Evolutionary conservation across 345 rosid species (phyloP).

Genomic region (Leavenworthia alabamica): DNA sequence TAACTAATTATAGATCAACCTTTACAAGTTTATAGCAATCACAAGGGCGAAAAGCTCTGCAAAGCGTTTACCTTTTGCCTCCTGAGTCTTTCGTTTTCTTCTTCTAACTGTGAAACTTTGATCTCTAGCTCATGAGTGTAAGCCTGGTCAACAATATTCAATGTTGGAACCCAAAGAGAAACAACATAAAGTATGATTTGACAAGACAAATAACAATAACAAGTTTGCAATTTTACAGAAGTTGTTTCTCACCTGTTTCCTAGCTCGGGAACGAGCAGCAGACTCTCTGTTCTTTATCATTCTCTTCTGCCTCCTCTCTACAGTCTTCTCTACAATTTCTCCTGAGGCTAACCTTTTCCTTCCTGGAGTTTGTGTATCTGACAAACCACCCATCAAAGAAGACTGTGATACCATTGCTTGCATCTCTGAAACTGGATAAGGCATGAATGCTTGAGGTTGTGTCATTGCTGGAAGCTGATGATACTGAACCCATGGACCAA

Average conservation of each 20-base stretch:
- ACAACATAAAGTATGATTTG: neutral
- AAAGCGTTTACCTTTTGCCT: constrained; percentile 55
- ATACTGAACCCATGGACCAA: constrained; percentile 83
- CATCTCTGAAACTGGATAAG: constrained; percentile 60
- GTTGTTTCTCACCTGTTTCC: constrained; percentile 61
- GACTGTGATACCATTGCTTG: constrained; percentile 53
- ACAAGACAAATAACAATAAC: neutral
- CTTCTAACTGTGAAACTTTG: constrained; percentile 85
- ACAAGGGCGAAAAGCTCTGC: neutral
- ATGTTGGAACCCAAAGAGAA: neutral
- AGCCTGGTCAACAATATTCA: constrained; percentile 49
- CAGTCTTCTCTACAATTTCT: constrained; percentile 64
- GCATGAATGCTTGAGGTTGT: constrained; percentile 62
- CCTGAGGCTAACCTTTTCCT: constrained; percentile 72
- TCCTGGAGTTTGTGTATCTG: constrained; percentile 69
- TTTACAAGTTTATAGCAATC: neutral
- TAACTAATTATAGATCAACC: neutral
- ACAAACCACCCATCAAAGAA: constrained; percentile 66
- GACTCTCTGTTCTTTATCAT: constrained; percentile 99
- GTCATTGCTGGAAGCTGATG: constrained; percentile 61
- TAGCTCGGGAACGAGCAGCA: constrained; percentile 96
- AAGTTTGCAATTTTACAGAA: too few species aligned
- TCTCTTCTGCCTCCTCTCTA: constrained; percentile 90
- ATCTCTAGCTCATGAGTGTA: constrained; percentile 91
- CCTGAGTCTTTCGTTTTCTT: constrained; percentile 90